A percentile compares a stretch with the other conserved stretches of the same genome.
phyloP scores from a whole-genome alignment of 2,329 filamentous ascomycete genomes.

The Alternaria novae-zelandiae region DNA sequence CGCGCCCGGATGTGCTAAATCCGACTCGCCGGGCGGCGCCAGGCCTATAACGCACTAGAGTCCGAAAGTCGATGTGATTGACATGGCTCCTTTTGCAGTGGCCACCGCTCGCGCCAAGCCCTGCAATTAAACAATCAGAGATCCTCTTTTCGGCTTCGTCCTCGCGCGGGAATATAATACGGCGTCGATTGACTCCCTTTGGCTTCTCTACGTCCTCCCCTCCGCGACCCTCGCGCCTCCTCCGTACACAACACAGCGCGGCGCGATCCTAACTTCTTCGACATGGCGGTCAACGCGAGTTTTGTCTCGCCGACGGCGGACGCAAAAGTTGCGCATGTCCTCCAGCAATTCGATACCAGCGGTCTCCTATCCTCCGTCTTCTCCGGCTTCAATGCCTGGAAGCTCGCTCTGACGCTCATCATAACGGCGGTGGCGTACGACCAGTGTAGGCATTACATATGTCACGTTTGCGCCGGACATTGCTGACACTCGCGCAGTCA shows the following conservation, averaged over 20 bases:
- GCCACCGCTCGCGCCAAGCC: constrained; percentile 19
- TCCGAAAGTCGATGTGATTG: constrained; percentile 2
- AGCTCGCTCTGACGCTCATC: constrained; percentile 64
- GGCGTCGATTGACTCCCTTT: constrained; percentile 8
- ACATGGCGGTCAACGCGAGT: constrained; percentile 47
- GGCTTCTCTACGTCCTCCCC: constrained; percentile 6
- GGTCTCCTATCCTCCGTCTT: constrained; percentile 42
- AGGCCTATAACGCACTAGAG: constrained; percentile 1
- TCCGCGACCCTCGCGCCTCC: constrained; percentile 11
- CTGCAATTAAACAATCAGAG: constrained; percentile 19
- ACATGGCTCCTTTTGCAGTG: constrained; percentile 13
- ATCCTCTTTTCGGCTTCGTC: constrained; percentile 20
- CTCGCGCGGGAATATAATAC: constrained; percentile 12
- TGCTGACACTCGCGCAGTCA: constrained; percentile 57
- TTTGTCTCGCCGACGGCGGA: constrained; percentile 50
- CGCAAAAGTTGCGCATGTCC: constrained; percentile 42
- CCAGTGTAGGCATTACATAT: constrained; percentile 70
- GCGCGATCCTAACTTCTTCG: constrained; percentile 6
- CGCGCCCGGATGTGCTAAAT: constrained; percentile 5
- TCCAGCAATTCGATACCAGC: constrained; percentile 37
- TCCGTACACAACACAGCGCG: background rate
- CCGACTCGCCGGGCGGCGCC: constrained; percentile 11
- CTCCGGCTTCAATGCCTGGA: constrained; percentile 39
- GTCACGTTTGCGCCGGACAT: background rate
- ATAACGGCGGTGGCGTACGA: constrained; percentile 83